Evolutionary conservation across 495 filamentous ascomycete species (phyloP).

Genomic region (Lasiosphaeris hirsuta): DNA sequence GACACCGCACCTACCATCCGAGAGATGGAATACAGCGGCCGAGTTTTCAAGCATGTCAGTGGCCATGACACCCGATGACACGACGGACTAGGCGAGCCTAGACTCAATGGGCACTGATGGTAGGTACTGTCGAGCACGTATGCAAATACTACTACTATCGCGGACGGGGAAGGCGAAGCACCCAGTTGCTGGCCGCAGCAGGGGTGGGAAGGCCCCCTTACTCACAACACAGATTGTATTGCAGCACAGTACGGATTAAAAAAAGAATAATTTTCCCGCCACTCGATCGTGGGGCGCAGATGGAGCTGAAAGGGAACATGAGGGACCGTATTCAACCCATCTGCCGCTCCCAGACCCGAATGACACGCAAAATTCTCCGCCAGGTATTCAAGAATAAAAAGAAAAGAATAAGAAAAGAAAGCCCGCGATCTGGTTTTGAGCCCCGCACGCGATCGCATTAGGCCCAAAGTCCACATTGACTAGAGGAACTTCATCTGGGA

Average conservation of each 20-base stretch:
- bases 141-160: not conserved
- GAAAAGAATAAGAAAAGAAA: too few relatives aligned
- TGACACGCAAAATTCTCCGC: not conserved
- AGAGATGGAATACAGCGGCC: not conserved
- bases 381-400: not conserved
- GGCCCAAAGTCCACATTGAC: too few relatives aligned
- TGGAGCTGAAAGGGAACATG: not conserved
- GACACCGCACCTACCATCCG: not conserved
- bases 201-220: conserved; percentile 6
- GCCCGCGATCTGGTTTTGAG: too few relatives aligned
- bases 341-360: conserved; percentile 4
- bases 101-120: not conserved
- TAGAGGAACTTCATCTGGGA: too few relatives aligned
- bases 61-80: not conserved
- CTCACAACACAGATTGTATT: not conserved
- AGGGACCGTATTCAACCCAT: not conserved
- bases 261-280: conserved; percentile 4
- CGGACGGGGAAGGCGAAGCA: conserved; percentile 6
- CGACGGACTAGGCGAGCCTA: not conserved
- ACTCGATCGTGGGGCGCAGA: conserved; percentile 9
- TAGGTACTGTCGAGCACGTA: conserved; percentile 7
- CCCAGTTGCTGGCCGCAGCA: not conserved
- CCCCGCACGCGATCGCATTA: too few relatives aligned
- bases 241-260: not conserved
- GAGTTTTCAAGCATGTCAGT: not conserved